Evolutionary conservation across 495 filamentous ascomycete genomes (phyloP).

Genomic region (Podospora fimiseda): DNA sequence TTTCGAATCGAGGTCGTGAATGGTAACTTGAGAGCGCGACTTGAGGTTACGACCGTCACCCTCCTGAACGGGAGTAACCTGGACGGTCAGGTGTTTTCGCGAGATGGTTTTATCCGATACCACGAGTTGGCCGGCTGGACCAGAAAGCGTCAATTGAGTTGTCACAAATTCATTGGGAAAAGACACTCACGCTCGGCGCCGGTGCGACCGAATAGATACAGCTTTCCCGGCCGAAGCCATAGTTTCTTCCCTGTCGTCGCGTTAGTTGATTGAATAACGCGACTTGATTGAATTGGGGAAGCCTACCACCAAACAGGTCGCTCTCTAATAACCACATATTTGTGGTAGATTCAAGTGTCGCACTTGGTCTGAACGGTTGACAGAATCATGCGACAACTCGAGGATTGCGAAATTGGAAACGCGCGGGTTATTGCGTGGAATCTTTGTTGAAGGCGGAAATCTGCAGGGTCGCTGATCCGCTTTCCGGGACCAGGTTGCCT

Average conservation of each 20-base stretch:
- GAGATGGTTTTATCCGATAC: slow-evolving; percentile 74
- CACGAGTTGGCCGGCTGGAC: slow-evolving; percentile 46
- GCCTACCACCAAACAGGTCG: slow-evolving; percentile 45
- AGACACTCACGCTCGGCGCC: slow-evolving; percentile 39
- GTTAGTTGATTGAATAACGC: not conserved
- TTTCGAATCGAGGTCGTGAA: slow-evolving; percentile 70
- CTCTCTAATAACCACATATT: slow-evolving; percentile 58
- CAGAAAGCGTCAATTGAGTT: not conserved
- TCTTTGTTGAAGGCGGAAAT: no score
- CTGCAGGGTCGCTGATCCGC: no score
- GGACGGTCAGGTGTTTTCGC: slow-evolving; percentile 78
- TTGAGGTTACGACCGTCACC: slow-evolving; percentile 60
- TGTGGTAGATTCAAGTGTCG: no score
- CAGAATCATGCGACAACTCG: not conserved
- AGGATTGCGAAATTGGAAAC: not conserved
- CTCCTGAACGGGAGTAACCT: slow-evolving; percentile 56
- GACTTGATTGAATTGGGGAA: not conserved
- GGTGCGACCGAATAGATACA: slow-evolving; percentile 70
- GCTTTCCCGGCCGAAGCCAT: slow-evolving; percentile 78
- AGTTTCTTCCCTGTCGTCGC: slow-evolving; percentile 56
- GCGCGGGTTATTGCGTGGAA: no score
- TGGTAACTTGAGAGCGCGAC: slow-evolving; percentile 54
- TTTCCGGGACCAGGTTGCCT: no score
- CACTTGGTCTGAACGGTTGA: no score
- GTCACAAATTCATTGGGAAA: not conserved